Conservation (phyloP, 2,329 filamentous ascomycete genomes). For the Alternaria panax region DNA sequence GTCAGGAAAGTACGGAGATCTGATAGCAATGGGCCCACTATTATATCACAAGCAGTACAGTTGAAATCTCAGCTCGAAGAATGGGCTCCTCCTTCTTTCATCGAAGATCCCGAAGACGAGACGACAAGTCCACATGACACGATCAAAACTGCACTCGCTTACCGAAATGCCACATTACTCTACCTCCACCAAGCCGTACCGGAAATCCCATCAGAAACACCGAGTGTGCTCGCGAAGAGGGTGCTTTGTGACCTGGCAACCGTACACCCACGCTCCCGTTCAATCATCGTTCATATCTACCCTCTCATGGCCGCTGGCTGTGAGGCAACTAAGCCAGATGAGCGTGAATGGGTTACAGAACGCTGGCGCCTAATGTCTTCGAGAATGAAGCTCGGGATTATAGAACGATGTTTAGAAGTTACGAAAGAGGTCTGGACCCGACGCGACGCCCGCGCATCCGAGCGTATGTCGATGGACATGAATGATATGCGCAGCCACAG, state of each 20-base stretch:
- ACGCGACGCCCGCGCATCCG: conserved; percentile 61
- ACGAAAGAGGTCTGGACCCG: conserved; percentile 72
- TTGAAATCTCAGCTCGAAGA: conserved; percentile 67
- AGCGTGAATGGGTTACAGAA: conserved; percentile 68
- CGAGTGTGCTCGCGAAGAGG: conserved; percentile 66
- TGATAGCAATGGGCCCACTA: conserved; percentile 64
- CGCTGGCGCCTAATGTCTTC: conserved; percentile 68
- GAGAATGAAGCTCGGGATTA: conserved; percentile 71
- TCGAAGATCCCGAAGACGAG: conserved; percentile 69
- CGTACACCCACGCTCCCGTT: conserved; percentile 67
- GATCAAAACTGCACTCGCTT: conserved; percentile 71
- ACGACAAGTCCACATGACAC: conserved; percentile 68
- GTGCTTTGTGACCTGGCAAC: conserved; percentile 68
- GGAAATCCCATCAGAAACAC: conserved; percentile 67
- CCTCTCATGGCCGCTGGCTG: conserved; percentile 73
- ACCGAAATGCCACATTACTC: conserved; percentile 70
- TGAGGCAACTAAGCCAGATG: conserved; percentile 66
- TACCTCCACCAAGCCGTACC: conserved; percentile 74
- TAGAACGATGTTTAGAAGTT: conserved; percentile 70
- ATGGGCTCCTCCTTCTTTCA: conserved; percentile 66
- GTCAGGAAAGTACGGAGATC: conserved; percentile 68
- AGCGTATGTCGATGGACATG: conserved; percentile 27
- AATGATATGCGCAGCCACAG: conserved; percentile 10
- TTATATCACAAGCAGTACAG: conserved; percentile 68
- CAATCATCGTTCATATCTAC: conserved; percentile 73